phyloP scores from a whole-genome alignment of 192 early-diverging fungal species.

The Irineochytrium annulatum region DNA sequence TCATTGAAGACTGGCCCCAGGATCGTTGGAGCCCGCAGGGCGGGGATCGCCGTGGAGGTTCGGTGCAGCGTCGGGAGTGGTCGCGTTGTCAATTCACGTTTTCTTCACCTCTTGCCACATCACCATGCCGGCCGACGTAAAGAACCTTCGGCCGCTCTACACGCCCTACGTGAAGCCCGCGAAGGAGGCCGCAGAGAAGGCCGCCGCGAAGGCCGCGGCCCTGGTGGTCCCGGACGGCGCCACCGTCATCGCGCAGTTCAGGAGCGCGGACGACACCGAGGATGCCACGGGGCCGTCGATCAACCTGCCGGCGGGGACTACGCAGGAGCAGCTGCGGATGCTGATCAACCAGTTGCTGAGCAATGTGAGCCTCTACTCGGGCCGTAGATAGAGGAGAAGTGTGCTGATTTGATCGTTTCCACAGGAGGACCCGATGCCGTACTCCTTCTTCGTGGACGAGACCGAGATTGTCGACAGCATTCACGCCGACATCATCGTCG shows the following conservation, averaged over 20 bases:
- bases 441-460: conserved; percentile 87
- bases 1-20: no score
- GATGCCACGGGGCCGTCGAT: conserved; percentile 25
- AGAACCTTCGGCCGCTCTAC: not conserved
- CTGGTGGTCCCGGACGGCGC: not conserved
- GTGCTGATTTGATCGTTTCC: not conserved
- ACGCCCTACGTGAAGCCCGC: not conserved
- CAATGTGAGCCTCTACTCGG: conserved; percentile 47
- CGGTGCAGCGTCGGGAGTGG: no score
- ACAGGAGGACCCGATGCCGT: conserved; percentile 86
- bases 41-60: no score
- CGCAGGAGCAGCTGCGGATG: conserved; percentile 77
- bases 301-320: conserved; percentile 79
- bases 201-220: not conserved
- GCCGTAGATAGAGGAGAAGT: not conserved
- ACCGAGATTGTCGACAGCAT: conserved; percentile 74
- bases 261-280: not conserved
- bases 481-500: conserved; percentile 74
- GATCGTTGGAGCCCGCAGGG: no score
- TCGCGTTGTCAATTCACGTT: no score
- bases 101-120: no score
- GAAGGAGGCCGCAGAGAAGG: not conserved
- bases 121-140: no score
- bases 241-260: not conserved
- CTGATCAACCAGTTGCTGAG: conserved; percentile 87